phyloP scores from a whole-genome alignment of 495 filamentous ascomycete genomes.

The Penicillium waksmanii region DNA sequence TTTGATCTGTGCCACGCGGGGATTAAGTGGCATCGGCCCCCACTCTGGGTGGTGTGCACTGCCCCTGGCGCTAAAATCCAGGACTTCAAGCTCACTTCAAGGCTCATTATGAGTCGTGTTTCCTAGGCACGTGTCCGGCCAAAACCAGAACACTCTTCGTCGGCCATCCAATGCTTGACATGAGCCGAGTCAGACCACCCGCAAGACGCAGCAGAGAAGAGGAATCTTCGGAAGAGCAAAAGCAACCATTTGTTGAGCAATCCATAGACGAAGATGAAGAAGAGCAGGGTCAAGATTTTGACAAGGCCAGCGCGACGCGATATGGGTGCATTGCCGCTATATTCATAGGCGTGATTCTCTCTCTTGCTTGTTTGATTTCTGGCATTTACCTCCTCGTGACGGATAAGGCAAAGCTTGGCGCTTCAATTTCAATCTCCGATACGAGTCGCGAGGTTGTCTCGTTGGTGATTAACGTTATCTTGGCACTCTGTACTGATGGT shows the following conservation, averaged over 20 bases:
- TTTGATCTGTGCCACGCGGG: neutral
- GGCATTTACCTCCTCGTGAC: neutral
- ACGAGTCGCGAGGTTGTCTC: neutral
- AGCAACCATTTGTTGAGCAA: neutral
- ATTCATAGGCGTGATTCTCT: neutral
- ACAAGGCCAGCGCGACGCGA: neutral
- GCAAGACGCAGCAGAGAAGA: neutral
- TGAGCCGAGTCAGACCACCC: neutral
- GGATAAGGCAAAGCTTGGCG: neutral
- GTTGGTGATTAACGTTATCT: neutral
- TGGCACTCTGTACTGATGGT: conserved; percentile 41
- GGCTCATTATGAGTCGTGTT: neutral
- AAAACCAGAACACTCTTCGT: neutral
- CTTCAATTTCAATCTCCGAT: neutral
- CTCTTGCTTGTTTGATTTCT: neutral
- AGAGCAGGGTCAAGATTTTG: neutral
- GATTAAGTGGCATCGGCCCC: neutral
- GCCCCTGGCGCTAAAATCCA: neutral
- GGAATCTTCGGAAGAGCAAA: neutral
- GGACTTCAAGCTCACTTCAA: neutral
- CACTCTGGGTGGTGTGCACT: neutral
- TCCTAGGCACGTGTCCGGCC: neutral
- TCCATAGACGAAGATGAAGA: neutral
- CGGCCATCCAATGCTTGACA: neutral
- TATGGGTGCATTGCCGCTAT: neutral